Conservation (phyloP, 1,284 basidiomycete genomes). For the Ganoderma resinaceum region DNA sequence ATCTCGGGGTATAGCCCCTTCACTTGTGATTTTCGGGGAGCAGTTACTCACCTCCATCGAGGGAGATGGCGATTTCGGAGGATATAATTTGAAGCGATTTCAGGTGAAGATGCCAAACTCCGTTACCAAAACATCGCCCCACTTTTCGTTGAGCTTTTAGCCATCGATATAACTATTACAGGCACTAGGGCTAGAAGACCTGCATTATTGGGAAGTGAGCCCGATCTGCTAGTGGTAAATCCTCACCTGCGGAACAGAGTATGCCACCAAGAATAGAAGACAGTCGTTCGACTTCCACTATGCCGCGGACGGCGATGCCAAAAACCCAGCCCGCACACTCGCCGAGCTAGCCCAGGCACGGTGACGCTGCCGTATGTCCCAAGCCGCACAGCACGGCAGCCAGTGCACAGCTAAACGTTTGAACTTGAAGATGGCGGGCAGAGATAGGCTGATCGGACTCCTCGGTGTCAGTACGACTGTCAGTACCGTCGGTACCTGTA, state of each 20-base stretch:
- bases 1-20: not conserved
- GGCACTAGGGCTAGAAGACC: not conserved
- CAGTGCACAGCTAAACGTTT: not conserved
- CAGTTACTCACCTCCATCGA: not conserved
- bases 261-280: not conserved
- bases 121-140: not conserved
- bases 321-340: not conserved
- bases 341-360: not conserved
- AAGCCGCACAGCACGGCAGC: not conserved
- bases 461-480: not conserved
- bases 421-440: not conserved
- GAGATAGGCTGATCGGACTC: not conserved
- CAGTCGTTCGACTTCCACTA: not conserved
- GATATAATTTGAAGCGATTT: not conserved
- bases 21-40: conserved; percentile 1
- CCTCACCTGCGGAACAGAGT: not conserved
- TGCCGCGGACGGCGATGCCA: not conserved
- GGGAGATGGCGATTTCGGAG: not conserved
- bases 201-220: not conserved
- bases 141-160: not conserved
- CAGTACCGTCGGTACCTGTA: conserved; percentile 1
- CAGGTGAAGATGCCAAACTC: not conserved
- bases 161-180: not conserved
- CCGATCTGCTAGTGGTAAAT: not conserved
- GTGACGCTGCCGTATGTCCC: not conserved